Percentiles rank a stretch among this genome's conserved stretches.
Evolutionary conservation across 805 yeast species (phyloP).

Genomic region (Lachancea nothofagi): DNA sequence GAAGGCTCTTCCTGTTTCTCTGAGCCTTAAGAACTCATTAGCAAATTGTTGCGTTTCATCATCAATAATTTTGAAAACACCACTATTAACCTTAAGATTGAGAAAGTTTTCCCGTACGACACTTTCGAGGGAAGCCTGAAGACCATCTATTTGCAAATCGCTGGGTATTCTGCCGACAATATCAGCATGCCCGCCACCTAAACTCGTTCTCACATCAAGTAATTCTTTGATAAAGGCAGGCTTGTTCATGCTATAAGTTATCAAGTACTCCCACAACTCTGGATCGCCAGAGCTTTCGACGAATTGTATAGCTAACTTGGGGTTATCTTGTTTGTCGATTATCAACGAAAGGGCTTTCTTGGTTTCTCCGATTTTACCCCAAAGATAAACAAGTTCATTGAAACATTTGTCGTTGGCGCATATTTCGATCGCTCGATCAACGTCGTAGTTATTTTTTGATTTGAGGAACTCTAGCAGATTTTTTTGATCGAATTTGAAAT

Average conservation of each 20-base stretch:
- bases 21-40: slow-evolving; percentile 25
- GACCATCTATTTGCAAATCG: slow-evolving; percentile 56
- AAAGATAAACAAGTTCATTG: slow-evolving; percentile 73
- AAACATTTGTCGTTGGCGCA: slow-evolving; percentile 44
- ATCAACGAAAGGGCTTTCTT: slow-evolving; percentile 71
- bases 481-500: slow-evolving; percentile 51
- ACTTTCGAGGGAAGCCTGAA: slow-evolving; percentile 53
- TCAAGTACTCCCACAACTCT: slow-evolving; percentile 75
- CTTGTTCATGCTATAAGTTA: slow-evolving; percentile 62
- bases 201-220: slow-evolving; percentile 60
- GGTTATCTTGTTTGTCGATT: slow-evolving; percentile 70
- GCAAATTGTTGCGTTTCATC: slow-evolving; percentile 43
- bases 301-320: slow-evolving; percentile 74
- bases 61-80: slow-evolving; percentile 50
- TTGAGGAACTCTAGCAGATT: slow-evolving; percentile 58
- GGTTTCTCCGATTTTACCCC: slow-evolving; percentile 79
- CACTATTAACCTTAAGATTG: slow-evolving; percentile 45
- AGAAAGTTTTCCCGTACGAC: slow-evolving; percentile 62
- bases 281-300: slow-evolving; percentile 61
- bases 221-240: slow-evolving; percentile 75
- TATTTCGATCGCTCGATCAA: slow-evolving; percentile 61
- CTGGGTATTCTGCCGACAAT: slow-evolving; percentile 62
- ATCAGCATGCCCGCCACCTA: slow-evolving; percentile 56
- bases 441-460: slow-evolving; percentile 55
- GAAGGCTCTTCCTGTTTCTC: slow-evolving; percentile 30